Evolutionary conservation across 73 alveolate species (phyloP).

Genomic region (Paramecium biaurelia): DNA sequence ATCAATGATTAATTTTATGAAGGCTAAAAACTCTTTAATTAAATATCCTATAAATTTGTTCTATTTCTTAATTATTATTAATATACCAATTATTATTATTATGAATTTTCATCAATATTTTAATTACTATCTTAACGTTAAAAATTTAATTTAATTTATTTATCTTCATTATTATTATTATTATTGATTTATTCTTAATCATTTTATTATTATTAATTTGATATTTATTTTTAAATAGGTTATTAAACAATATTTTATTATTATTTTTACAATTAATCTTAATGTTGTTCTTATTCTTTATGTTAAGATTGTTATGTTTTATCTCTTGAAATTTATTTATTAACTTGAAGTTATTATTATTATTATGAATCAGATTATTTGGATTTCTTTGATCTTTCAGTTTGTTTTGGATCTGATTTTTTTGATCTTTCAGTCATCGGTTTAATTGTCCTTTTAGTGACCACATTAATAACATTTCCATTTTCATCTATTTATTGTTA

Average conservation of each 20-base stretch:
- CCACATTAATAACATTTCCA: not conserved
- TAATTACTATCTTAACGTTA: not conserved
- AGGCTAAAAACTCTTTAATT: not conserved
- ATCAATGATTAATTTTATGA: not conserved
- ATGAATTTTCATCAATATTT: not conserved
- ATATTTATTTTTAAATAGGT: not conserved
- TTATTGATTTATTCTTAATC: not conserved
- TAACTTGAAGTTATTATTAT: not conserved
- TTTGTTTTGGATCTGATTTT: not conserved
- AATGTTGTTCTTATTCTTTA: not conserved
- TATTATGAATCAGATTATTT: not conserved
- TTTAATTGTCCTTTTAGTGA: not conserved
- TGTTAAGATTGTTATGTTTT: not conserved
- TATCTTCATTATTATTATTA: not conserved
- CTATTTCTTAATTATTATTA: not conserved
- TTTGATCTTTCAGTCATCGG: not conserved
- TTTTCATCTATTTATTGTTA: not conserved
- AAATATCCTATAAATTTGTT: not conserved
- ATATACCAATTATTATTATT: not conserved
- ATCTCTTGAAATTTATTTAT: not conserved
- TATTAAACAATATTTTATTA: not conserved
- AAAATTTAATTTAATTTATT: not conserved
- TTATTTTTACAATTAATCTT: not conserved
- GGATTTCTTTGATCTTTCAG: not conserved
- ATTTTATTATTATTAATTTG: not conserved